These are phyloP conservation scores for Echria macrotheca DNA, from an alignment of 495 filamentous ascomycete genomes.

Conservation along the genomic window DNA sequence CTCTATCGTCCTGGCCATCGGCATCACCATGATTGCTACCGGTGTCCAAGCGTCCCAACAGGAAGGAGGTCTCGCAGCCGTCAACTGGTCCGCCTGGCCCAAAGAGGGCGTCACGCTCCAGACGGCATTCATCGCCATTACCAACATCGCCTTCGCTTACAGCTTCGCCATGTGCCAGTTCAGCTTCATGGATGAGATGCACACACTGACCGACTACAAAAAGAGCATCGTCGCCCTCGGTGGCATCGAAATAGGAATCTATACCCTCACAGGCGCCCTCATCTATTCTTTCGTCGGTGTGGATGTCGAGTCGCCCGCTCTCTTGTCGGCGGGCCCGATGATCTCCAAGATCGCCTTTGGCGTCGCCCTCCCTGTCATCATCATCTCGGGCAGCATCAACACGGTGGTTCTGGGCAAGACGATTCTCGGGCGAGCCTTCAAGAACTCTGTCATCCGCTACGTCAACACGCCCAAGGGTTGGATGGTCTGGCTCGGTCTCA, in stretches of 20 bases:
- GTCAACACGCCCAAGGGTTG: slow-evolving; percentile 57
- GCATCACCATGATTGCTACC: slow-evolving; percentile 64
- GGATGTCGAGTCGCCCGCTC: slow-evolving; percentile 61
- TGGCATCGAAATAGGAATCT: slow-evolving; percentile 59
- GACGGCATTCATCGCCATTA: slow-evolving; percentile 57
- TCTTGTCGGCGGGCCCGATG: slow-evolving; percentile 55
- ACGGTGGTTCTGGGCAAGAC: slow-evolving; percentile 55
- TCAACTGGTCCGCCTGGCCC: slow-evolving; percentile 41
- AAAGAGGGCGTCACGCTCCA: slow-evolving; percentile 33
- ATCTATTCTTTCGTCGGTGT: slow-evolving; percentile 72
- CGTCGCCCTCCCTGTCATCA: slow-evolving; percentile 74
- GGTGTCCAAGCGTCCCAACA: slow-evolving; percentile 43
- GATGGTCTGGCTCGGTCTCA: slow-evolving; percentile 56
- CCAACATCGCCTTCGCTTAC: slow-evolving; percentile 73
- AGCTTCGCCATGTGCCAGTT: slow-evolving; percentile 68
- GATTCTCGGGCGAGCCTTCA: slow-evolving; percentile 59
- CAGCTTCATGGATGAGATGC: slow-evolving; percentile 72
- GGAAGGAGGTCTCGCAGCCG: slow-evolving; percentile 27
- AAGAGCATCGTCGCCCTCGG: slow-evolving; percentile 65
- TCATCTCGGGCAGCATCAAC: slow-evolving; percentile 62
- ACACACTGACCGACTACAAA: slow-evolving; percentile 57
- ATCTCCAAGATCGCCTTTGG: slow-evolving; percentile 73
- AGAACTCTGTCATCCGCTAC: slow-evolving; percentile 47
- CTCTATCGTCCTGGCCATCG: slow-evolving; percentile 59
- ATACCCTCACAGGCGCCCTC: slow-evolving; percentile 60